Conservation (phyloP, 805 yeast species). For the Wickerhamiella occidentalis region DNA sequence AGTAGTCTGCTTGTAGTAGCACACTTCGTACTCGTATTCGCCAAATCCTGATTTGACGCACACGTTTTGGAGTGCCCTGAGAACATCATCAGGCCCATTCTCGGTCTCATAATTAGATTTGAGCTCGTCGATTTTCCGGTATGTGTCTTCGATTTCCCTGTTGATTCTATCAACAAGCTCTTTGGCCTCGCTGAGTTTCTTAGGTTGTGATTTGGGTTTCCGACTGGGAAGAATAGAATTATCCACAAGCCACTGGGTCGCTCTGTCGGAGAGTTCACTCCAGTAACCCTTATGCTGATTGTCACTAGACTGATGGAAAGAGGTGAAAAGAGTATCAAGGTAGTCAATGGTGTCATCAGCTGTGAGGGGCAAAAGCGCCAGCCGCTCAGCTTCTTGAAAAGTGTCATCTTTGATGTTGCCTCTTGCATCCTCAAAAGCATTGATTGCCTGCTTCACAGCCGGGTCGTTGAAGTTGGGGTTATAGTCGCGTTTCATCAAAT, state of each 20-base stretch:
- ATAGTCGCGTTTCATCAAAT: constrained; percentile 43
- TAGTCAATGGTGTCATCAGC: constrained; percentile 5
- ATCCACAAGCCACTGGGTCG: constrained; percentile 6
- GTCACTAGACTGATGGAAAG: not conserved
- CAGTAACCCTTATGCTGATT: not conserved
- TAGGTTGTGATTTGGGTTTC: not conserved
- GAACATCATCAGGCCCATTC: constrained; percentile 52
- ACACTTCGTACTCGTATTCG: constrained; percentile 57
- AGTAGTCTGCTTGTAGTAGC: constrained; percentile 42
- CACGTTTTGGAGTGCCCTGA: constrained; percentile 42
- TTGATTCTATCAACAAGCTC: constrained; percentile 14
- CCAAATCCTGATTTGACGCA: constrained; percentile 45
- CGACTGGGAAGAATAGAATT: constrained; percentile 5
- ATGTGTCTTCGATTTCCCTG: constrained; percentile 15
- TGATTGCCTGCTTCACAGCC: constrained; percentile 66
- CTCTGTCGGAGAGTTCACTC: not conserved
- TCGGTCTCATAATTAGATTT: constrained; percentile 19
- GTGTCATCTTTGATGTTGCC: not conserved
- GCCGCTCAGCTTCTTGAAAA: not conserved
- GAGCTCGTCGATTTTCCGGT: constrained; percentile 16
- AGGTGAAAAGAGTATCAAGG: constrained; percentile 3
- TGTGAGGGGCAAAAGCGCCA: not conserved
- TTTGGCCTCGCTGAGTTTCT: constrained; percentile 9
- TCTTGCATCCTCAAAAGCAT: constrained; percentile 27
- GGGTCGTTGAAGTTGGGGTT: constrained; percentile 78